Base-by-base conservation (phyloP, 192 early-diverging fungal genomes). In the Piromyces sp. region DNA sequence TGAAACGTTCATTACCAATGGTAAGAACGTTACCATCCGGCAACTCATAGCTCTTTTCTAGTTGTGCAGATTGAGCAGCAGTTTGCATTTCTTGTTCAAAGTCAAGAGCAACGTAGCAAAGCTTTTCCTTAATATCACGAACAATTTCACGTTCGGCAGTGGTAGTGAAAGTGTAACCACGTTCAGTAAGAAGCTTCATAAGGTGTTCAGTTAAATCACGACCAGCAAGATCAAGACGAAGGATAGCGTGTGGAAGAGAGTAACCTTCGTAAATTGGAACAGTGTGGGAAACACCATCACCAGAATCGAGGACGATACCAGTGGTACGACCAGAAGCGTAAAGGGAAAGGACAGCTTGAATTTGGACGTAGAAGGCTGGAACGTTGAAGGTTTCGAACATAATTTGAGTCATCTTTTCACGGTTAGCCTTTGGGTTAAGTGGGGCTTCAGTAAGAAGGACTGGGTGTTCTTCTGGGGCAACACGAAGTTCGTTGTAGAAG, bases 81-180 rank as follows among this genome's bases (percentile, higher is more conserved):
- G 96, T 98, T 87, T 95, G 92, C 92, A 97, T 94, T 88, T 99
- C 98, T 68, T 68, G 51, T 68, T 68, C 51, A n/a, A 68, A 68
- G 90, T 99, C 96, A 68, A 97, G 90, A 81, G 96, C 96, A 85
- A 97, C 96, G 87, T 98, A 98, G 91, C 96, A 95, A 84, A 97
- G 93, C 93, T 97, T 98, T 89, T 98, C 97, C 93, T 99, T 99
- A 90, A 99, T 97, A 86, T 98, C 96, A 88, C 96, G 95, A 84
- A 97, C 96, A 84, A 97, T 96, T 94, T 97, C 96, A 87, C 94
- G 93, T 89, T 97, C 96, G 84, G 96, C 95, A 30, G 96, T 93
- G 89, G 95, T 97, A 81, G 92, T 93, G 93, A 97, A 95, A 36
- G 95, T 84, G 93, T 98, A 94, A 87, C 97, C 97, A 85, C 96